Conservation (phyloP, 2,329 filamentous ascomycete genomes). For the Beauveria bassiana region DNA sequence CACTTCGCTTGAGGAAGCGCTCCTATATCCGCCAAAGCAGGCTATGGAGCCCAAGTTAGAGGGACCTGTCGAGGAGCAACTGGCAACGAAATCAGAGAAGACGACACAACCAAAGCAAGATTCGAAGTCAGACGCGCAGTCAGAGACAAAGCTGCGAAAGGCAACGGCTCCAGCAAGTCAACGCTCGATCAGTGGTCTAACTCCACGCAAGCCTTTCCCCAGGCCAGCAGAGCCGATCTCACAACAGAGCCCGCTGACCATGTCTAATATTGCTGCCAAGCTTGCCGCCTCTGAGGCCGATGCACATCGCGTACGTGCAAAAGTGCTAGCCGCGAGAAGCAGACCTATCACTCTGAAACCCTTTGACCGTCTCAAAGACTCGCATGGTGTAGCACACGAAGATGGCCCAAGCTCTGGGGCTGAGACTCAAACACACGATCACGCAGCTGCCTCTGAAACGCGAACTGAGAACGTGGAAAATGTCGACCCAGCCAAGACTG, state of each 20-base stretch:
- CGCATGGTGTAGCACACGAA: not conserved
- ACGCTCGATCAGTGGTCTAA: conserved; percentile 16
- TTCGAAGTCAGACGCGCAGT: not conserved
- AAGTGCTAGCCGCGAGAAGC: conserved; percentile 45
- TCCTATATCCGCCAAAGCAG: not conserved
- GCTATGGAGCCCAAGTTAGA: not conserved
- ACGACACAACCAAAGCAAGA: not conserved
- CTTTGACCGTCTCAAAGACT: conserved; percentile 12
- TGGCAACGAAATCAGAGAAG: not conserved
- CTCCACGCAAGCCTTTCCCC: conserved; percentile 20
- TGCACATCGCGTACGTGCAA: conserved; percentile 54
- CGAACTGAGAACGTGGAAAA: conserved; percentile 16
- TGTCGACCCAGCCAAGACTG: conserved; percentile 29
- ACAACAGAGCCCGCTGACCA: conserved; percentile 51
- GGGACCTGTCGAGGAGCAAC: not conserved
- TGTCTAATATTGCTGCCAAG: conserved; percentile 56
- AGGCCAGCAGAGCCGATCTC: conserved; percentile 27
- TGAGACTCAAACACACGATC: not conserved
- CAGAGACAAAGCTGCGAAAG: not conserved
- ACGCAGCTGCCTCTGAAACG: not conserved
- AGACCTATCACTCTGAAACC: conserved; percentile 16
- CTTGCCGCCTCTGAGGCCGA: conserved; percentile 58
- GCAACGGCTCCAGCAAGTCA: not conserved
- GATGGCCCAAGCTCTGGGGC: not conserved
- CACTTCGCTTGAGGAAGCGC: conserved; percentile 2